Evolutionary conservation across 768 basidiomycete genomes (phyloP), one percentile per base, ranked within the genome.

Genomic region (Rhodotorula taiwanensis): DNA sequence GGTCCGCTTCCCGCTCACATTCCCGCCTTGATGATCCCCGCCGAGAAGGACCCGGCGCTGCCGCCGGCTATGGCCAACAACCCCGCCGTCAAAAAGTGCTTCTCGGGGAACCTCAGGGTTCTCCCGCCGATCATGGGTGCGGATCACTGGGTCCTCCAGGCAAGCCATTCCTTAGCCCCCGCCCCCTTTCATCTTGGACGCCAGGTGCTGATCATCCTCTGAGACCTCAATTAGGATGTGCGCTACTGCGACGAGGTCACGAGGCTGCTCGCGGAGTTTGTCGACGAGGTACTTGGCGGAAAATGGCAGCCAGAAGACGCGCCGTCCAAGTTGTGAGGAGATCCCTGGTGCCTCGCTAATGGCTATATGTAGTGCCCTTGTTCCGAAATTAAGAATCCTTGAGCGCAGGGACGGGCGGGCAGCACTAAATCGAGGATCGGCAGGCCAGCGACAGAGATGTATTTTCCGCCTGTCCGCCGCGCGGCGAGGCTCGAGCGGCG

Each of bases 71-170:
- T 69, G 67, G 47, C 52, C 8, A 25, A 58, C 31, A 47, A 42
- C 14, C 30, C 28, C 8, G 39, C 56, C 5, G 52, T 61, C 16
- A 21, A 23, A 18, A 49, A 31, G 16, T 31, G 34, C 20, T 69
- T 69, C 50, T 49, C 52, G 9, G 67, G 67, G 3, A 69, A 69
- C 20, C 16, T 69, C 27, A 44, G 47, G 36, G 56, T 69, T 21
- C 21, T 31, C 8, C n/a, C 41, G 27, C 36, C 44, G 16, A 20
- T 69, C 23, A 60, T 58, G 21, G 55, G 34, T 5, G 67, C 52
- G 6, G 67, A 69, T 43, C 67, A 69, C 21, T 69, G 67, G 67
- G 49, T 56, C 14, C 31, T 55, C 25, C 54, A 54, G 47, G 53
- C 43, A 36, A 23, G 28, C 20, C 21, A 2, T 0, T 30, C n/a